Base-by-base conservation (phyloP, 2,329 filamentous ascomycete genomes). In the Passalora sequoiae region DNA sequence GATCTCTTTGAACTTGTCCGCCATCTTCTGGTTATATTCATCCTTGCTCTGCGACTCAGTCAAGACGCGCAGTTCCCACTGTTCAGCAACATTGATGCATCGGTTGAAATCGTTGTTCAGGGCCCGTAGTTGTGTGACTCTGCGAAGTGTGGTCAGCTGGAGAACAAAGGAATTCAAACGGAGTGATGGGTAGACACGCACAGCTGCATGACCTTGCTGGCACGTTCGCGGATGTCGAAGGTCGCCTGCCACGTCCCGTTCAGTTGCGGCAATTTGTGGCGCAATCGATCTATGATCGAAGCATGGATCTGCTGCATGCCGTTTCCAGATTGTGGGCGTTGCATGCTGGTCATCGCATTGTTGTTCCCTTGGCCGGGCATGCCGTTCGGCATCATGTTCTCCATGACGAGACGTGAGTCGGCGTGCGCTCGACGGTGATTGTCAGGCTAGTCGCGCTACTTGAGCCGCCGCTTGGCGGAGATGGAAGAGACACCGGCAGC, bases 181-280 rank as follows among this genome's bases (percentile, higher is more conserved):
- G 37, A 15, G 30, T 29, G 13, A 19, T 36, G 33, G 8, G 22
- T 22, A 12, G 24, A 25, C 15, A 58, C 62, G 50, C 43, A 65
- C 61, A 65, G 46, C 39, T 63, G 61, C 51, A 66, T 56, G 27
- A 62, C 54, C 24, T 45, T 47, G 15, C 29, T 25, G 7, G 59
- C 55, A 29, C 63, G 58, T 16, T 58, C 54, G 21, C 54, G 47
- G 8, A 55, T 27, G 24, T 61, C 55, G 38, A 63, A 49, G 6
- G 58, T 61, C 12, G 51, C 49, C 51, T 65, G 62, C 63, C 63
- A 66, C n/a, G 50, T 54, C 8, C 43, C 43, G 24, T 51, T 45
- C 22, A 59, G 47, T 24, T 46, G 43, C 22, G 44, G 38, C 33
- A 49, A 27, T 12, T 39, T 50, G 15, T 43, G 43, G 19, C 51